Percentiles rank a stretch among this genome's conserved stretches.
These are phyloP conservation scores for Aspergillus niger DNA, from an alignment of 2,329 filamentous ascomycete species.

Conservation along the genomic window DNA sequence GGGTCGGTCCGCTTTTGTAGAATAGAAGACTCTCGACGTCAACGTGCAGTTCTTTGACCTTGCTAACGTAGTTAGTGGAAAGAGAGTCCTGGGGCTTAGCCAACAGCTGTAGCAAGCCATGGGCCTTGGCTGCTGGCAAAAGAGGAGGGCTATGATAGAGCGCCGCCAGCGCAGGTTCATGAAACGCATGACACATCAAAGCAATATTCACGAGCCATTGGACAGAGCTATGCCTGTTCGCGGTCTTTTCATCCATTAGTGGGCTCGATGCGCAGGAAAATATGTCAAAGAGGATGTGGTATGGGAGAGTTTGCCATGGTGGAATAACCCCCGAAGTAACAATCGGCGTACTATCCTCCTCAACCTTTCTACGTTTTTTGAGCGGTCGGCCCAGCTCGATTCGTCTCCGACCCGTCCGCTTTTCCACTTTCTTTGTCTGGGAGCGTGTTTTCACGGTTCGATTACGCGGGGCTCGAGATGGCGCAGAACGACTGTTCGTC, in stretches of 20 bases:
- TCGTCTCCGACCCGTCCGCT: slow-evolving; percentile 15
- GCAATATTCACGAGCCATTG: slow-evolving; percentile 67
- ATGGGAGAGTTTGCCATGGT: slow-evolving; percentile 64
- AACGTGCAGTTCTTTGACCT: slow-evolving; percentile 69
- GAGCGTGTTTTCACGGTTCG: slow-evolving; percentile 22
- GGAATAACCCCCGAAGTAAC: slow-evolving; percentile 47
- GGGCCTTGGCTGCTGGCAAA: slow-evolving; percentile 53
- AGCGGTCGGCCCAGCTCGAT: slow-evolving; percentile 25
- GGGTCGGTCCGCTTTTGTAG: slow-evolving; percentile 55
- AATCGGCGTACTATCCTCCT: slow-evolving; percentile 18
- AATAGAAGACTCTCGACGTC: slow-evolving; percentile 63
- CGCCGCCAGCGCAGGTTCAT: slow-evolving; percentile 71
- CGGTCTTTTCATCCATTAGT: slow-evolving; percentile 47
- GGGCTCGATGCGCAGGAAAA: slow-evolving; percentile 68
- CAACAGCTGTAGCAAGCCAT: slow-evolving; percentile 56
- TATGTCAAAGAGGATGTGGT: slow-evolving; percentile 68
- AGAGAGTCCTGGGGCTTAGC: slow-evolving; percentile 54
- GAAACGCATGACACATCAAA: slow-evolving; percentile 64
- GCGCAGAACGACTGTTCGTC: slow-evolving; percentile 8
- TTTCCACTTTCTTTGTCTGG: slow-evolving; percentile 24
- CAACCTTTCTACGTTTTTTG: slow-evolving; percentile 30
- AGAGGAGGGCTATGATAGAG: slow-evolving; percentile 72
- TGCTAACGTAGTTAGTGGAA: slow-evolving; percentile 66
- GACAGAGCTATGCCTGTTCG: slow-evolving; percentile 27
- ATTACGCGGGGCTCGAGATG: slow-evolving; percentile 19